phyloP scores from a whole-genome alignment of 2,329 filamentous ascomycete species.

The Arthroderma uncinatum region DNA sequence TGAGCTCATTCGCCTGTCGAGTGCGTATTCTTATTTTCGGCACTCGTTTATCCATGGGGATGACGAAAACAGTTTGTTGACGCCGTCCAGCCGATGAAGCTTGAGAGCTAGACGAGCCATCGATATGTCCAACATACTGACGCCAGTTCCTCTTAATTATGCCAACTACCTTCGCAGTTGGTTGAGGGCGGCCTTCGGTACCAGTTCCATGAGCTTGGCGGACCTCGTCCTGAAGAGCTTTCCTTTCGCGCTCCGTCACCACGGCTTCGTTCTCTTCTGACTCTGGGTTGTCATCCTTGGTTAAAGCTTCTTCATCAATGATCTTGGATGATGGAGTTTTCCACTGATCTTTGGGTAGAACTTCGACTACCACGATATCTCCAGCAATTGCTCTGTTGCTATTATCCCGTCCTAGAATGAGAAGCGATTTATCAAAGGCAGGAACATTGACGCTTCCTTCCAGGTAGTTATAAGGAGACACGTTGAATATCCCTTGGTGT shows the following conservation, averaged over 20 bases:
- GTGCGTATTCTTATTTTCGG: conserved; percentile 92
- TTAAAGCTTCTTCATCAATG: conserved; percentile 83
- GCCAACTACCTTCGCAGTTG: conserved; percentile 84
- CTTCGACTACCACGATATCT: conserved; percentile 84
- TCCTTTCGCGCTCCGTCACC: conserved; percentile 79
- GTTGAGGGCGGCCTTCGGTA: conserved; percentile 68
- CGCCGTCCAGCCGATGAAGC: conserved; percentile 64
- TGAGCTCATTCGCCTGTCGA: conserved; percentile 72
- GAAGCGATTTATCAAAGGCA: conserved; percentile 75
- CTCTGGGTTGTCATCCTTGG: conserved; percentile 88
- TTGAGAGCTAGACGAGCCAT: conserved; percentile 69
- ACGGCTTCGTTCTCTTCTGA: conserved; percentile 61
- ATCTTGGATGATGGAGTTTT: conserved; percentile 92
- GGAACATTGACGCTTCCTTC: conserved; percentile 86
- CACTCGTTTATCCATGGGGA: conserved; percentile 96
- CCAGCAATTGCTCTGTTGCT: conserved; percentile 91
- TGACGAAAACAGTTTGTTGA: conserved; percentile 85
- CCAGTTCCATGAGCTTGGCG: conserved; percentile 69
- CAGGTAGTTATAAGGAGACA: conserved; percentile 95
- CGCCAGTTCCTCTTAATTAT: conserved; percentile 94
- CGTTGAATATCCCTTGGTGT: conserved; percentile 91
- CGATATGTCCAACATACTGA: conserved; percentile 93
- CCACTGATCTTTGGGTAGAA: conserved; percentile 91
- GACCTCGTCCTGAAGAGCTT: conserved; percentile 81
- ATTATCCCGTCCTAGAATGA: conserved; percentile 85